phyloP scores from a whole-genome alignment of 177 flowering plant genomes.

The Vitis hybrid region DNA sequence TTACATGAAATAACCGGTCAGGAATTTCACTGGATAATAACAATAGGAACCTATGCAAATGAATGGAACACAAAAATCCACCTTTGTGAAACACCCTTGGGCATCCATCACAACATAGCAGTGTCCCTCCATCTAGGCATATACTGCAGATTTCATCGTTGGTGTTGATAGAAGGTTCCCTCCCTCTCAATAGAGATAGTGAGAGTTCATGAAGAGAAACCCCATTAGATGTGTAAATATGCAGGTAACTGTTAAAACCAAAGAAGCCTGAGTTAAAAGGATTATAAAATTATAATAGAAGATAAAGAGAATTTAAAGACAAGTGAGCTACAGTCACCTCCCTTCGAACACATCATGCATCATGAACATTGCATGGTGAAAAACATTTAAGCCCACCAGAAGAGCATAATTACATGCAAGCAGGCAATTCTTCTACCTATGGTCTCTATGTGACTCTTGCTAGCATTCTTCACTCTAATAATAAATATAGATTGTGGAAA shows the following conservation, averaged over 20 bases:
- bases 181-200: conserved; percentile 43
- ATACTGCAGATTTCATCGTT: conserved; percentile 83
- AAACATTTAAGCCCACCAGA: too few relatives aligned
- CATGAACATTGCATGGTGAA: too few relatives aligned
- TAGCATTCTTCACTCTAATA: too few relatives aligned
- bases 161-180: conserved; percentile 42
- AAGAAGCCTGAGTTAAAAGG: not conserved
- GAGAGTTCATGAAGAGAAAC: conserved; percentile 87
- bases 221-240: conserved; percentile 88
- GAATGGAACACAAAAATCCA: conserved; percentile 12
- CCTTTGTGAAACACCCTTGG: conserved; percentile 76
- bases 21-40: too few relatives aligned
- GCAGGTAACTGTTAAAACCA: conserved; percentile 52
- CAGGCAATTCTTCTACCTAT: too few relatives aligned
- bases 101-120: conserved; percentile 77
- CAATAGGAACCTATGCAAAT: too few relatives aligned
- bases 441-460: too few relatives aligned
- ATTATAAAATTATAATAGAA: not conserved
- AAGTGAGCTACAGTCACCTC: too few relatives aligned
- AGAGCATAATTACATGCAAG: too few relatives aligned
- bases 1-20: too few relatives aligned
- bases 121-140: conserved; percentile 70
- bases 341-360: too few relatives aligned
- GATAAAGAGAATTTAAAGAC: not conserved
- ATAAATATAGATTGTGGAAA: too few relatives aligned